Evolutionary conservation across 2,329 filamentous ascomycete genomes (phyloP).

Genomic region (Lachnellula arida): DNA sequence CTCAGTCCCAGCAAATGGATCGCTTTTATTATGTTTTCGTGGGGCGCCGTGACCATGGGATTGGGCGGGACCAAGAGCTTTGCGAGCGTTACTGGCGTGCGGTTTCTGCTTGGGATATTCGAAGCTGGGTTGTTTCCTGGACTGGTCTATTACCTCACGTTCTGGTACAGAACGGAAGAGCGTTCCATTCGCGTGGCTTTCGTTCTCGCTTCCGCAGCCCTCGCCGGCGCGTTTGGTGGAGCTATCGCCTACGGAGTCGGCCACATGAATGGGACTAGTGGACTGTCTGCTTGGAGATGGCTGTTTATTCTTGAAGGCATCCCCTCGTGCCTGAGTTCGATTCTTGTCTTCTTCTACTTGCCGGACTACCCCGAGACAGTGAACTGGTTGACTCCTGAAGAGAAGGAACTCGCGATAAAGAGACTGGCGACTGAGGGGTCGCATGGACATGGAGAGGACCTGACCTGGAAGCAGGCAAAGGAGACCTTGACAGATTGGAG

Average conservation of each 20-base stretch:
- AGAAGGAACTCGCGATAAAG: constrained; percentile 39
- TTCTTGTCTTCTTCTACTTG: constrained; percentile 41
- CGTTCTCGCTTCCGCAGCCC: constrained; percentile 28
- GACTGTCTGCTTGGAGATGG: constrained; percentile 29
- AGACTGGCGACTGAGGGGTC: constrained; percentile 40
- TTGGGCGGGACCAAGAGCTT: constrained; percentile 40
- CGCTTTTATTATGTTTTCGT: constrained; percentile 45
- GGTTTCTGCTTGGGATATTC: constrained; percentile 46
- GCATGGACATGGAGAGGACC: constrained; percentile 36
- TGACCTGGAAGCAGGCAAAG: constrained; percentile 45
- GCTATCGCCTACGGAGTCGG: constrained; percentile 29
- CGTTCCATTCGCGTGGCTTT: constrained; percentile 29
- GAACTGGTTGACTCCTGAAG: constrained; percentile 40
- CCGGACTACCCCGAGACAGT: constrained; percentile 47
- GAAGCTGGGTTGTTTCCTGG: constrained; percentile 45
- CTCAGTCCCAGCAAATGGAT: constrained; percentile 44
- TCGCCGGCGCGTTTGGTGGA: constrained; percentile 31
- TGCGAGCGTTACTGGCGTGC: constrained; percentile 39
- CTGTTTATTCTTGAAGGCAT: constrained; percentile 31
- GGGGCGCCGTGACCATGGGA: constrained; percentile 45
- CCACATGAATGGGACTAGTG: constrained; percentile 25
- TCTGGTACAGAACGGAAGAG: constrained; percentile 30
- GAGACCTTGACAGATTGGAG: constrained; percentile 45
- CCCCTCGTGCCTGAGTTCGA: constrained; percentile 42
- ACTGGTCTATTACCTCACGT: constrained; percentile 30